phyloP scores from a whole-genome alignment of 148 eudicot species.

The Polygonum maritimum region DNA sequence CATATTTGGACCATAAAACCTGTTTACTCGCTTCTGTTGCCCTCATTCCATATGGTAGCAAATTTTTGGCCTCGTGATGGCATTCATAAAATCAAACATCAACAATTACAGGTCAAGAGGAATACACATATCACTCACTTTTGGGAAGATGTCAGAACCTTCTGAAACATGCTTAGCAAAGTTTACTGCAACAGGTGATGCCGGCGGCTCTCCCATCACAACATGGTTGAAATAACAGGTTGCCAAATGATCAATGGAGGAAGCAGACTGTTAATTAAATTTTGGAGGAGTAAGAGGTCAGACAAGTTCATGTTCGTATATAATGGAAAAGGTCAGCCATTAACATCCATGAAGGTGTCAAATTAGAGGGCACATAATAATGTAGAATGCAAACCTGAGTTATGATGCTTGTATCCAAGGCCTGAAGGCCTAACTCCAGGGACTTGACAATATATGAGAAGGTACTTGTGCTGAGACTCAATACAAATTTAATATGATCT shows the following conservation, averaged over 20 bases:
- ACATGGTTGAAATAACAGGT: conserved; percentile 73
- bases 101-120: background rate
- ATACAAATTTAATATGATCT: conserved; percentile 47
- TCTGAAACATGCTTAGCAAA: conserved; percentile 66
- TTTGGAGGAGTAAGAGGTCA: background rate
- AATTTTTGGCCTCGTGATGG: background rate
- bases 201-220: conserved; percentile 58
- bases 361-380: background rate
- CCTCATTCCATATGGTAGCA: background rate
- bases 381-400: conserved; percentile 45
- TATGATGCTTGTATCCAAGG: conserved; percentile 45
- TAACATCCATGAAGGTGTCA: background rate
- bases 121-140: conserved; percentile 37
- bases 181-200: conserved; percentile 55
- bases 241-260: conserved; percentile 77
- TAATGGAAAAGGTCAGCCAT: background rate
- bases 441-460: conserved; percentile 66
- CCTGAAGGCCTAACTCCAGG: conserved; percentile 74
- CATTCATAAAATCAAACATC: background rate
- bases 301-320: background rate
- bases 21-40: background rate
- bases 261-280: conserved; percentile 54
- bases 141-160: conserved; percentile 61
- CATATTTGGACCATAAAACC: background rate
- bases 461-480: conserved; percentile 62